Evolutionary conservation across 2,329 filamentous ascomycete genomes (phyloP).

Genomic region (Nemania sp.): DNA sequence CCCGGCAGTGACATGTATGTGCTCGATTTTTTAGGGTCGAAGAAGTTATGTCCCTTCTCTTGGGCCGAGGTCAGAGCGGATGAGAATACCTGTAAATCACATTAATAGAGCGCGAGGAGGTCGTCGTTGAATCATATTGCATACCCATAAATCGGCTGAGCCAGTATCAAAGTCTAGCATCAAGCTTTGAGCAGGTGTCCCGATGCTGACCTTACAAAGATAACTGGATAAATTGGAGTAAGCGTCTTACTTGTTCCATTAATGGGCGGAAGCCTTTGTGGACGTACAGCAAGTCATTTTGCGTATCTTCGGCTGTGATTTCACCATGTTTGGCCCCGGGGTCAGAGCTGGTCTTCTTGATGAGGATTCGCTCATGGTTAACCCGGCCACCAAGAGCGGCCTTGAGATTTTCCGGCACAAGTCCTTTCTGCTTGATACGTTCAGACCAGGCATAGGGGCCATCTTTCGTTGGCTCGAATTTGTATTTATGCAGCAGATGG

Average conservation of each 20-base stretch:
- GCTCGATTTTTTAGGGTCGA: conserved; percentile 63
- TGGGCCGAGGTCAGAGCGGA: conserved; percentile 49
- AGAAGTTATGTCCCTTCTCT: conserved; percentile 56
- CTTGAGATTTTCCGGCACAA: conserved; percentile 47
- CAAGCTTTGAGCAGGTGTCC: conserved; percentile 65
- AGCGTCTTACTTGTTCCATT: background rate
- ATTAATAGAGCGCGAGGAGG: conserved; percentile 1
- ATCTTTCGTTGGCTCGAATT: conserved; percentile 64
- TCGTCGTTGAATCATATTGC: conserved; percentile 21
- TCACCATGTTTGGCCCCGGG: conserved; percentile 48
- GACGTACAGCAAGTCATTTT: conserved; percentile 62
- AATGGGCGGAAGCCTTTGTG: background rate
- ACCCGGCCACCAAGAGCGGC: conserved; percentile 54
- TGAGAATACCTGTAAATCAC: conserved; percentile 55
- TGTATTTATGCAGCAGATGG: conserved; percentile 63
- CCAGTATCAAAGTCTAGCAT: conserved; percentile 73
- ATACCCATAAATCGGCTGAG: conserved; percentile 70
- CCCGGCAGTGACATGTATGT: conserved; percentile 57
- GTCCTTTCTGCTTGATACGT: conserved; percentile 53
- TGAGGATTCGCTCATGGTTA: conserved; percentile 52
- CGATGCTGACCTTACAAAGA: conserved; percentile 66
- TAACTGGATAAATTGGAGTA: conserved; percentile 60
- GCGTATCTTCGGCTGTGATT: conserved; percentile 65
- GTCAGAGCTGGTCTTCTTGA: conserved; percentile 47
- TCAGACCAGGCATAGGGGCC: conserved; percentile 63